Percentiles rank a stretch among this genome's conserved stretches.
These are phyloP conservation scores for Penicillium egyptiacum DNA, from an alignment of 495 filamentous ascomycete species.

Conservation along the genomic window DNA sequence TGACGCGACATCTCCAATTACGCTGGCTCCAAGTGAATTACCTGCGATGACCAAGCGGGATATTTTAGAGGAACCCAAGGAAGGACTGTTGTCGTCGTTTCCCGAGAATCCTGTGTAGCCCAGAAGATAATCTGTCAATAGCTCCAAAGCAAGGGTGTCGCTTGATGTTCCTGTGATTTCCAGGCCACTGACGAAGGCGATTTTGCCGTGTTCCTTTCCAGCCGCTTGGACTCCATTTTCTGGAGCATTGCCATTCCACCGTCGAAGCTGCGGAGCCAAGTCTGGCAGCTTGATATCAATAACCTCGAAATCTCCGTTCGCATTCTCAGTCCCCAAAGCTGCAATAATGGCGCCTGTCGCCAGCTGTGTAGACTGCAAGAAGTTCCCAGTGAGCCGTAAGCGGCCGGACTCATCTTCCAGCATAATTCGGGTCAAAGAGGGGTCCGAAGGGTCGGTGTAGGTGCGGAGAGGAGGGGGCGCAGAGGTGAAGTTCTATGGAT, in stretches of 20 bases:
- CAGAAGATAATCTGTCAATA: slow-evolving; percentile 83
- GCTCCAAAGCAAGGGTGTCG: slow-evolving; percentile 68
- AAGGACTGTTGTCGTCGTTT: slow-evolving; percentile 46
- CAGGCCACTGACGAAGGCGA: slow-evolving; percentile 88
- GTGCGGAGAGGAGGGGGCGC: slow-evolving; percentile 78
- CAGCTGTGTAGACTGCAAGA: slow-evolving; percentile 62
- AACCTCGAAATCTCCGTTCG: slow-evolving; percentile 88
- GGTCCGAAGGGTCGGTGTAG: slow-evolving; percentile 57
- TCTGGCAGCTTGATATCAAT: slow-evolving; percentile 86
- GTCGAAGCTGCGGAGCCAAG: slow-evolving; percentile 72
- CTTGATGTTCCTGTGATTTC: slow-evolving; percentile 72
- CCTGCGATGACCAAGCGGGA: slow-evolving; percentile 87
- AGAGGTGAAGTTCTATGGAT: slow-evolving; percentile 72
- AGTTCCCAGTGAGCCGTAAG: slow-evolving; percentile 71
- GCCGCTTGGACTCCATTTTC: slow-evolving; percentile 22
- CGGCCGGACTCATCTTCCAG: slow-evolving; percentile 96
- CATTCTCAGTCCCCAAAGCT: slow-evolving; percentile 88
- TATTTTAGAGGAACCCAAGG: slow-evolving; percentile 58
- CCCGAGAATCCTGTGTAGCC: slow-evolving; percentile 67
- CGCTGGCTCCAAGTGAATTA: slow-evolving; percentile 71
- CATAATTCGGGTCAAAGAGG: slow-evolving; percentile 63
- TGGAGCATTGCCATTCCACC: slow-evolving; percentile 61
- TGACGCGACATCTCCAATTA: slow-evolving; percentile 32
- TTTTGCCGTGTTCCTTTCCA: slow-evolving; percentile 58
- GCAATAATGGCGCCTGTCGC: slow-evolving; percentile 92